Conservation (phyloP, 2,329 filamentous ascomycete genomes). For the Akanthomyces uredinophilus region DNA sequence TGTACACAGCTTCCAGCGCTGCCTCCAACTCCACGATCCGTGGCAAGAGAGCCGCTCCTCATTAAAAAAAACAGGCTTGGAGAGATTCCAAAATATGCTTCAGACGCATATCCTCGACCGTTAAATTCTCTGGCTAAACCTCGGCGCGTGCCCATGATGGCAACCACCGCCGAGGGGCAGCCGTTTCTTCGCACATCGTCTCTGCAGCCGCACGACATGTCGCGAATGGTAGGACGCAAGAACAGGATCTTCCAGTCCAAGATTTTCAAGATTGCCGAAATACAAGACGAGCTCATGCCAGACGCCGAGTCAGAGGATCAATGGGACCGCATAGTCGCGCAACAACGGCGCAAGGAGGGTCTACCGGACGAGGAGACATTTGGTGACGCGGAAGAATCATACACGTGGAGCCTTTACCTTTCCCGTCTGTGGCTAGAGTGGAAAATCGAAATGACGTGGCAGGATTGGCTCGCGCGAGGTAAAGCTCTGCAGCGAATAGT, state of each 20-base stretch:
- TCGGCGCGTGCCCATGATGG: slow-evolving; percentile 55
- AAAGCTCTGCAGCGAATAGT: slow-evolving; percentile 36
- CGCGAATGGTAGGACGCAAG: slow-evolving; percentile 52
- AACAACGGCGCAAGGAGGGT: slow-evolving; percentile 22
- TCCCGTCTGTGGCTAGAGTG: slow-evolving; percentile 27
- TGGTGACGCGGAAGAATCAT: slow-evolving; percentile 22
- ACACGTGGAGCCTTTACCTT: slow-evolving; percentile 27
- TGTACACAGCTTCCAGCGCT: slow-evolving; percentile 9
- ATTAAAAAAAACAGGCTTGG: slow-evolving; percentile 29
- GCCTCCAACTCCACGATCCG: slow-evolving; percentile 15
- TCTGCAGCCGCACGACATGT: slow-evolving; percentile 57
- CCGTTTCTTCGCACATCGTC: slow-evolving; percentile 64
- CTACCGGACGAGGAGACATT: slow-evolving; percentile 8
- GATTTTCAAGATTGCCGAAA: slow-evolving; percentile 31
- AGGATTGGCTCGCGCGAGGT: slow-evolving; percentile 38
- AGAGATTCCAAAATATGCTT: slow-evolving; percentile 40
- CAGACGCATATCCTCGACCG: slow-evolving; percentile 16
- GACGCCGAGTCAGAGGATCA: slow-evolving; percentile 38
- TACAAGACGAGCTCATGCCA: slow-evolving; percentile 33
- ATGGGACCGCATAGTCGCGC: slow-evolving; percentile 41
- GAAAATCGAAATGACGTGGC: slow-evolving; percentile 27
- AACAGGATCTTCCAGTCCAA: slow-evolving; percentile 38
- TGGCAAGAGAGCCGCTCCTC: slow-evolving; percentile 26
- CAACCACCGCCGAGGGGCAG: slow-evolving; percentile 46
- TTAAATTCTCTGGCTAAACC: slow-evolving; percentile 23